Evolutionary conservation across 495 filamentous ascomycete genomes (phyloP).

Genomic region (Sordaria brevicollis): DNA sequence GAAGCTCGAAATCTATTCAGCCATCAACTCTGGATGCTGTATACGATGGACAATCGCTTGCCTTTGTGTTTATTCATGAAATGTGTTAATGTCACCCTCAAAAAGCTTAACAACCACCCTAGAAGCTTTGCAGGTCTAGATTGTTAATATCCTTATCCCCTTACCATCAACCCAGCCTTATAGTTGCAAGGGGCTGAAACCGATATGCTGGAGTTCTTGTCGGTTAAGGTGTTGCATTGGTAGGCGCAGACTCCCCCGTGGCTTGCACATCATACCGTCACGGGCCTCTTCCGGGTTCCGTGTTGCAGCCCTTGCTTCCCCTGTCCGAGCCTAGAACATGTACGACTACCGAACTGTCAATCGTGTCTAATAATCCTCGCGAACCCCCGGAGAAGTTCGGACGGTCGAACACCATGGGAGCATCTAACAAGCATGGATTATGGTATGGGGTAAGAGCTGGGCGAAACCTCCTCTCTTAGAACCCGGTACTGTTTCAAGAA

Average conservation of each 20-base stretch:
- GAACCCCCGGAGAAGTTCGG: too few relatives aligned
- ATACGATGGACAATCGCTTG: too few relatives aligned
- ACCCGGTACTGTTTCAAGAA: not conserved
- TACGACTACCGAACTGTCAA: not conserved
- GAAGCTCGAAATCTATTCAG: too few relatives aligned
- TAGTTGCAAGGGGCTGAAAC: conserved; percentile 18
- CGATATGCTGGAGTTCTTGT: conserved; percentile 3
- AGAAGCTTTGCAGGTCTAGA: too few relatives aligned
- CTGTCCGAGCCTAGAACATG: not conserved
- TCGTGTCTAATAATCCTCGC: not conserved
- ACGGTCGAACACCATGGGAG: not conserved
- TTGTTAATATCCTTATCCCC: not conserved
- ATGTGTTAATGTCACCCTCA: not conserved
- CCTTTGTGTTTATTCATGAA: too few relatives aligned
- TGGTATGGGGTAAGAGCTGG: not conserved
- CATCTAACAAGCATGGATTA: too few relatives aligned
- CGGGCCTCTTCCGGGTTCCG: conserved; percentile 3
- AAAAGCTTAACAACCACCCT: not conserved
- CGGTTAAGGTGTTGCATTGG: conserved; percentile 5
- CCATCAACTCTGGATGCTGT: too few relatives aligned
- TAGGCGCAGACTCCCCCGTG: conserved; percentile 4
- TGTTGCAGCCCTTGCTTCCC: conserved; percentile 10
- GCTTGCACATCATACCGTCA: conserved; percentile 7
- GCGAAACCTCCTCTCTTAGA: not conserved
- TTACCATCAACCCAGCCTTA: conserved; percentile 8